phyloP scores from a whole-genome alignment of 176 grass and related monocot genomes.

The Oryza australiensis region DNA sequence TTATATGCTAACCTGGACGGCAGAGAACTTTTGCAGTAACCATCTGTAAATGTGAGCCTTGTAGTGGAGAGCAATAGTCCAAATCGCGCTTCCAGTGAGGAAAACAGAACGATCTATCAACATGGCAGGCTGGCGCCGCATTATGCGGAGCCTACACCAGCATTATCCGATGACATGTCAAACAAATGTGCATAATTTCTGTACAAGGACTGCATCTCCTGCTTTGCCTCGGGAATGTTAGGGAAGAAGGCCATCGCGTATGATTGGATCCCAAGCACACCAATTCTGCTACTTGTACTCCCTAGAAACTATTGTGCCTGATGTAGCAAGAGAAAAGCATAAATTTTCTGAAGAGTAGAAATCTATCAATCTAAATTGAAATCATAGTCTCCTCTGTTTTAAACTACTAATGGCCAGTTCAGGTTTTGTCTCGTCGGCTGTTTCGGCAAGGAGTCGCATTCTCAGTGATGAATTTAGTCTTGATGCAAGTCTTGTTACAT shows the following conservation, averaged over 20 bases:
- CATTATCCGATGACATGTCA: slow-evolving; percentile 22
- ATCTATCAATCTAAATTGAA: neutral
- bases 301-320: neutral
- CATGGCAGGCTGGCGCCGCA: slow-evolving; percentile 9
- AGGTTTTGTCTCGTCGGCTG: neutral
- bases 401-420: neutral
- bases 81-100: slow-evolving; percentile 27
- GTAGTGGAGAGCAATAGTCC: slow-evolving; percentile 25
- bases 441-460: neutral
- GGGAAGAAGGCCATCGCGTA: slow-evolving; percentile 32
- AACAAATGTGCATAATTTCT: slow-evolving; percentile 29
- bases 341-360: neutral
- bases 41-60: slow-evolving; percentile 42
- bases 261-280: slow-evolving; percentile 25
- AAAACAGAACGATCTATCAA: slow-evolving; percentile 29
- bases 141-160: neutral
- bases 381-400: neutral
- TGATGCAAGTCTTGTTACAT: neutral
- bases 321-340: neutral
- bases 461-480: neutral
- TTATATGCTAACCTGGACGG: slow-evolving; percentile 39
- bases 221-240: slow-evolving; percentile 5
- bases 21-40: slow-evolving; percentile 24
- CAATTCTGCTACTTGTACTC: neutral
- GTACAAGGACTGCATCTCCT: slow-evolving; percentile 38